Evolutionary conservation across 257 asterid species (phyloP).

Genomic region (Primulina eburnea): DNA sequence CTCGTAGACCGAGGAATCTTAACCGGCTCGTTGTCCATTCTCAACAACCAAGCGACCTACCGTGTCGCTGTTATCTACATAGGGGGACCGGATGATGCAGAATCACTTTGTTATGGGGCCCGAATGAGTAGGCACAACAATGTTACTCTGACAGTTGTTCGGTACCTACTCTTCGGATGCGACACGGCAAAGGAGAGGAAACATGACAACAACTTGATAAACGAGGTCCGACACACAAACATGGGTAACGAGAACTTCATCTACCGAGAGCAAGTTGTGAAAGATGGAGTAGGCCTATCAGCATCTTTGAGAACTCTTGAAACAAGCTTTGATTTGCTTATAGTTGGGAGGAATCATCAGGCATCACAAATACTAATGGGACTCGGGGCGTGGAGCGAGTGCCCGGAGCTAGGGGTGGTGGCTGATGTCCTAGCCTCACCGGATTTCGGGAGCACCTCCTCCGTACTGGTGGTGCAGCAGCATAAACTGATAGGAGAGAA

Average conservation of each 20-base stretch:
- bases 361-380: slow-evolving; percentile 60
- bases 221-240: slow-evolving; percentile 57
- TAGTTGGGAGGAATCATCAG: slow-evolving; percentile 63
- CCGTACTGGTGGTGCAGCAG: slow-evolving; percentile 81
- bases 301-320: slow-evolving; percentile 43
- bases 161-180: slow-evolving; percentile 60
- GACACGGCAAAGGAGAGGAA: slow-evolving; percentile 62
- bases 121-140: slow-evolving; percentile 55
- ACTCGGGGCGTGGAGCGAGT: slow-evolving; percentile 78
- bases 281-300: slow-evolving; percentile 65
- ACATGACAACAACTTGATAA: slow-evolving; percentile 48
- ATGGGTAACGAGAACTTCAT: slow-evolving; percentile 46
- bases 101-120: slow-evolving; percentile 63
- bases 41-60: slow-evolving; percentile 44
- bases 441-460: slow-evolving; percentile 56
- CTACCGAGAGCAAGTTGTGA: slow-evolving; percentile 69
- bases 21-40: slow-evolving; percentile 40
- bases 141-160: slow-evolving; percentile 53
- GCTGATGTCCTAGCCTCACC: slow-evolving; percentile 69
- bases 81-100: slow-evolving; percentile 77
- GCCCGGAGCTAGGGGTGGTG: slow-evolving; percentile 79
- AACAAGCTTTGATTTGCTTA: slow-evolving; percentile 45
- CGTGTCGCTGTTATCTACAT: slow-evolving; percentile 61
- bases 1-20: slow-evolving; percentile 60
- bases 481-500: slow-evolving; percentile 50